Evolutionary conservation across 192 early-diverging fungal species (phyloP), one percentile per base, ranked within the genome.

Genomic region (Coemansia sp.): DNA sequence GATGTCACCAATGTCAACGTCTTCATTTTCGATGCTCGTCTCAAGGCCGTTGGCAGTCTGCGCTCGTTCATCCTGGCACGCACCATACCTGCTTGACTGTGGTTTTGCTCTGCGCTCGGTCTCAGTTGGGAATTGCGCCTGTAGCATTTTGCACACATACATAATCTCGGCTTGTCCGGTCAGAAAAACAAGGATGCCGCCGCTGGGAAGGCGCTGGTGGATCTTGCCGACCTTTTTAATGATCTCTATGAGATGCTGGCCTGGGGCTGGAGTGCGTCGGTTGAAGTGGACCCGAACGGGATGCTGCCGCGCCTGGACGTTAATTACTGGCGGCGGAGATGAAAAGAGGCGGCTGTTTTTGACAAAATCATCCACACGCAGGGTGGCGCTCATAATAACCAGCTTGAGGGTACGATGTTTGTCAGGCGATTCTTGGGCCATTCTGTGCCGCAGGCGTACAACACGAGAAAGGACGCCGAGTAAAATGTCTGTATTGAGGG

Each of bases 361-460:
- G 36, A 91, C 93, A 76, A 99, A 98, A 76, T 98, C 98, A 66
- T 95, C 91, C 0, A 99, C 94, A n/a, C 94, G 88, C 64, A 99
- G 81, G 0, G 98, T 99, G 48, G 98, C 98, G 60, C 91, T 93
- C 98, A 99, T 99, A 66, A 99, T 96, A n/a, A 99, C 85, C 49
- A 99, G 77, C 77, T 93, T 92, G 6, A 99, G 84, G 18, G 96
- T 95, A 26, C 83, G 81, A 51, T 89, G 80, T 33, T 84, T 75
- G 2, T 60, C 64, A 1, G 75, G 77, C 23, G 36, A 62, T 16
- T 73, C 75, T 2, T 35, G 7, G 20, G 87, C 33, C 60, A 67
- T 64, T 58, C 88, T 87, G 26, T 90, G 89, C 55, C 98, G 86
- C 60, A 99, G 68, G 18, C 82, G 84, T 8, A 94, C 88, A 33